Evolutionary conservation across 768 basidiomycete species (phyloP).

Genomic region (Daedalea quercina): DNA sequence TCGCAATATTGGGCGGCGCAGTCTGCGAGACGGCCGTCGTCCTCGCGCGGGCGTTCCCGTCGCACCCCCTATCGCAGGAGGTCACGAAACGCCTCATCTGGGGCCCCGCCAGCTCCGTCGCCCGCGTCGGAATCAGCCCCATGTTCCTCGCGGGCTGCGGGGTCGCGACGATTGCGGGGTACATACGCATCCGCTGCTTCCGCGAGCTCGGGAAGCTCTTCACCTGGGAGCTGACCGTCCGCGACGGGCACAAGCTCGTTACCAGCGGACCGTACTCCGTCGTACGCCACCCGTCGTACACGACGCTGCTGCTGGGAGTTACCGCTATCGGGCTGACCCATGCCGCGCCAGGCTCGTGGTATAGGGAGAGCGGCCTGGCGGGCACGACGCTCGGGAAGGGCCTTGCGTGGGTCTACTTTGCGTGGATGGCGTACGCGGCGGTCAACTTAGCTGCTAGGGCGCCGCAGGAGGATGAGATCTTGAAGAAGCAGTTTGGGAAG

Average conservation of each 20-base stretch:
- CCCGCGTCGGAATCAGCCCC: conserved; percentile 5
- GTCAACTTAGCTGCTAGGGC: neutral
- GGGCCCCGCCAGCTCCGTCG: neutral
- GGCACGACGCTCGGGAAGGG: neutral
- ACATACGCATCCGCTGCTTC: conserved; percentile 19
- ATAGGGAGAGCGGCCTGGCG: conserved; percentile 2
- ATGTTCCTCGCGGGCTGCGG: conserved; percentile 10
- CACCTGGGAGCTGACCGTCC: conserved; percentile 15
- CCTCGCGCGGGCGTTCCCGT: neutral
- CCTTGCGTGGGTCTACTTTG: neutral
- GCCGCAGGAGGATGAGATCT: conserved; percentile 3
- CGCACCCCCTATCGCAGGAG: neutral
- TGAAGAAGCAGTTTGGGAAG: conserved; percentile 10
- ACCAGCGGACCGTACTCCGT: conserved; percentile 14
- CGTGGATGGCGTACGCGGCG: neutral
- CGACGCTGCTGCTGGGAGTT: neutral
- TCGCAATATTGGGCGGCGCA: no score
- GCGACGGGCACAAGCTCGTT: conserved; percentile 13
- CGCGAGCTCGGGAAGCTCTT: conserved; percentile 13
- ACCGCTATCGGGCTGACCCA: neutral
- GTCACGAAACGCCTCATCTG: neutral
- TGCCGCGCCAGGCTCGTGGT: neutral
- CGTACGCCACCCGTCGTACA: conserved; percentile 18
- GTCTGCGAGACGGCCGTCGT: neutral
- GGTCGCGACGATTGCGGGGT: conserved; percentile 6